Conservation (phyloP, 2,329 filamentous ascomycete species). For the Epichloe gansuensis region DNA sequence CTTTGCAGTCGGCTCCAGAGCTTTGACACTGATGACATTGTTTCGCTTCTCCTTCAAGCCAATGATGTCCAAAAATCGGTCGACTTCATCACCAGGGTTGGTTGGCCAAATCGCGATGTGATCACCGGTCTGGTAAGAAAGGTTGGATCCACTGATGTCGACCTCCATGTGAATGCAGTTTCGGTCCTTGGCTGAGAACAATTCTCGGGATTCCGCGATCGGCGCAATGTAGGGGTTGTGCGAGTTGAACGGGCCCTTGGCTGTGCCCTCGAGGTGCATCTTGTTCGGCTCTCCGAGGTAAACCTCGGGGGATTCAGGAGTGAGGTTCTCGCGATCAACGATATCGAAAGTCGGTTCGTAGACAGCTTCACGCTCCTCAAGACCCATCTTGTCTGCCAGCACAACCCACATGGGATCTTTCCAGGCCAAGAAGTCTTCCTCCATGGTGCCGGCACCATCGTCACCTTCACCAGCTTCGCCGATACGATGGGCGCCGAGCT, state of each 20-base stretch:
- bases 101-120: slow-evolving; percentile 97
- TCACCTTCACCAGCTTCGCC: slow-evolving; percentile 89
- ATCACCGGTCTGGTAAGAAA: slow-evolving; percentile 91
- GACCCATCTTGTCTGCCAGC: slow-evolving; percentile 66
- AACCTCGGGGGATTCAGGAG: slow-evolving; percentile 63
- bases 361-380: slow-evolving; percentile 90
- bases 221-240: slow-evolving; percentile 97
- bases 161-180: slow-evolving; percentile 97
- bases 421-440: slow-evolving; percentile 98
- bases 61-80: slow-evolving; percentile 71
- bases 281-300: slow-evolving; percentile 95
- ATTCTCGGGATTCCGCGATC: slow-evolving; percentile 76
- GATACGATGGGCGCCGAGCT: slow-evolving; percentile 72
- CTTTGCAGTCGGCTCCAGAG: slow-evolving; percentile 88
- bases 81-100: slow-evolving; percentile 83
- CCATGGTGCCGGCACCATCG: slow-evolving; percentile 97
- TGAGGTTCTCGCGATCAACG: slow-evolving; percentile 60
- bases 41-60: slow-evolving; percentile 66
- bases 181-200: slow-evolving; percentile 79
- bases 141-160: slow-evolving; percentile 76
- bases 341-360: slow-evolving; percentile 90
- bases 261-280: slow-evolving; percentile 74
- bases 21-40: slow-evolving; percentile 75
- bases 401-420: slow-evolving; percentile 98
- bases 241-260: slow-evolving; percentile 85